Percentiles rank a stretch among this genome's conserved stretches.
Evolutionary conservation across 225 moss, liverwort and hornwort genomes (phyloP).

Genomic region (Physcomitrium patens): DNA sequence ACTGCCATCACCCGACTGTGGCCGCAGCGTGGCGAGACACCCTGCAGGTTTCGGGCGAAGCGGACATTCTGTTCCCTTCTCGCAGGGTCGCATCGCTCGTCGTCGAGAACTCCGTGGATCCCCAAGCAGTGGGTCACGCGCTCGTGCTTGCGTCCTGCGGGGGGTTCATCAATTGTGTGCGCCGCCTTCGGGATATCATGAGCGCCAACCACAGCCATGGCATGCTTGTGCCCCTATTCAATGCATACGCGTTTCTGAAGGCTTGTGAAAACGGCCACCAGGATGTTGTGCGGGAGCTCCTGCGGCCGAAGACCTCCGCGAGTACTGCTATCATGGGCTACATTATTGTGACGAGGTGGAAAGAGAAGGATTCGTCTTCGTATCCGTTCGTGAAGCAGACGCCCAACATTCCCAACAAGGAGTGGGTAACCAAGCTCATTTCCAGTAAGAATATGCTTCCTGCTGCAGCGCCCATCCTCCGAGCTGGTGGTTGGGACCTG

Average conservation of each 20-base stretch:
- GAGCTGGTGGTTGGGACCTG: slow-evolving; percentile 41
- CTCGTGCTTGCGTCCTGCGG: slow-evolving; percentile 42
- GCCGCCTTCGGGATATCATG: slow-evolving; percentile 38
- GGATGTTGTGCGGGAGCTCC: slow-evolving; percentile 50
- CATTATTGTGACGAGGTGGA: slow-evolving; percentile 39
- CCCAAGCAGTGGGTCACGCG: slow-evolving; percentile 52
- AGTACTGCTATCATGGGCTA: slow-evolving; percentile 54
- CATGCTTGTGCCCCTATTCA: slow-evolving; percentile 38
- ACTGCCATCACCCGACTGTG: slow-evolving; percentile 40
- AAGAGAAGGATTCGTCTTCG: slow-evolving; percentile 21
- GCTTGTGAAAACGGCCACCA: slow-evolving; percentile 49
- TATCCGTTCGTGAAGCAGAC: slow-evolving; percentile 50
- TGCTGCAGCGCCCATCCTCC: slow-evolving; percentile 25
- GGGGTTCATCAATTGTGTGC: slow-evolving; percentile 41
- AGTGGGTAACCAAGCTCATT: slow-evolving; percentile 41
- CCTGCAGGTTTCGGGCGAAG: slow-evolving; percentile 2
- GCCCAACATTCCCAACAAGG: slow-evolving; percentile 29
- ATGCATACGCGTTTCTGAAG: slow-evolving; percentile 52
- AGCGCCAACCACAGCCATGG: slow-evolving; percentile 32
- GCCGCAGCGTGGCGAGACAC: slow-evolving; percentile 44
- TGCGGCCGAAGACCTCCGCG: slow-evolving; percentile 38
- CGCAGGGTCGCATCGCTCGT: slow-evolving; percentile 39
- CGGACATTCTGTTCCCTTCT: slow-evolving; percentile 12
- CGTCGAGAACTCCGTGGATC: slow-evolving; percentile 44
- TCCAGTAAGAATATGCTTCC: slow-evolving; percentile 49